Evolutionary conservation across 1,139 yeast species (phyloP).

Genomic region (Candida glucosophila): DNA sequence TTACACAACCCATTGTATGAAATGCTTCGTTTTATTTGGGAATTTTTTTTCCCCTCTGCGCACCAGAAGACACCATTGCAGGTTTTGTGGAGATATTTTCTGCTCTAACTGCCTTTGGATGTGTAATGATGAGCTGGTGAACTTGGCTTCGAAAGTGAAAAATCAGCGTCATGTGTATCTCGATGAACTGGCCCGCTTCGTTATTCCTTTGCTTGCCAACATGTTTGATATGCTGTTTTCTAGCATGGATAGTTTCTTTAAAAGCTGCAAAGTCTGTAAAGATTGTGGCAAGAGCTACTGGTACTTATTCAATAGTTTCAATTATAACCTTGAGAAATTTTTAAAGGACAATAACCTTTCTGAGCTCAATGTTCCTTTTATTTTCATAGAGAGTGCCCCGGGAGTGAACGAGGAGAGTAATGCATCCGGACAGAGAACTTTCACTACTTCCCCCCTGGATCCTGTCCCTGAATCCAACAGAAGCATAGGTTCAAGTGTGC

Average conservation of each 20-base stretch:
- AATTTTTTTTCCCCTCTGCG: constrained; percentile 19
- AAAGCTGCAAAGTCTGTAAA: constrained; percentile 28
- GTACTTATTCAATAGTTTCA: constrained; percentile 1
- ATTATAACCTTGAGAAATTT: constrained; percentile 9
- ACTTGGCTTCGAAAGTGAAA: neutral
- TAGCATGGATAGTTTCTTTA: constrained; percentile 11
- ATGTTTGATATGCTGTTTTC: constrained; percentile 6
- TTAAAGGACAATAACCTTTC: constrained; percentile 19
- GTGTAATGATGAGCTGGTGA: constrained; percentile 2
- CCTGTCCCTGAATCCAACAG: too few relatives aligned
- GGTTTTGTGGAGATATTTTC: constrained; percentile 34
- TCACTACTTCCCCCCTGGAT: neutral
- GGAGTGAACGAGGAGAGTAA: neutral
- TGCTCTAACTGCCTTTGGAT: constrained; percentile 28
- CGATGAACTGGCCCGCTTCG: constrained; percentile 28
- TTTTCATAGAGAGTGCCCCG: constrained; percentile 31
- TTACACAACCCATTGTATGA: constrained; percentile 31
- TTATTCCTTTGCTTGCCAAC: constrained; percentile 25
- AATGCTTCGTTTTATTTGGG: constrained; percentile 30
- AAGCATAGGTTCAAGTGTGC: constrained; percentile 15
- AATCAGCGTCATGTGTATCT: too few relatives aligned
- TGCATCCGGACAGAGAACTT: neutral
- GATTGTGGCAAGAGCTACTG: constrained; percentile 27
- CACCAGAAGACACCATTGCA: constrained; percentile 33
- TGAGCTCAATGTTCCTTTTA: constrained; percentile 15